Percentiles rank a stretch among this genome's conserved stretches.
Evolutionary conservation across 495 filamentous ascomycete species (phyloP).

Genomic region (Neurospora tetraspora): DNA sequence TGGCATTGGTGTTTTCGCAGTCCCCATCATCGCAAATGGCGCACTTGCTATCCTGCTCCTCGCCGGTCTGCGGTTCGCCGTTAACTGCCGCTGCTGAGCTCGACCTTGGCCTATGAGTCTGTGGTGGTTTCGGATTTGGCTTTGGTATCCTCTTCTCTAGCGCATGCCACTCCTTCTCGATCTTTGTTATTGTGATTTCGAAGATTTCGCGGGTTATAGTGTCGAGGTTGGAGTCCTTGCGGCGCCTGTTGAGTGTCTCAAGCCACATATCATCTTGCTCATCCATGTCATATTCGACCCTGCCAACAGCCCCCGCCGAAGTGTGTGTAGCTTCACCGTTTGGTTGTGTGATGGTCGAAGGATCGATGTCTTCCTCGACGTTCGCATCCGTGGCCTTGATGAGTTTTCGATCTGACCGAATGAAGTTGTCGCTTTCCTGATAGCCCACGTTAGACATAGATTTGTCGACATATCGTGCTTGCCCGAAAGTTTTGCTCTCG

Average conservation of each 20-base stretch:
- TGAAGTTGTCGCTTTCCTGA: constrained; percentile 82
- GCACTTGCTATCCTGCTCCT: constrained; percentile 96
- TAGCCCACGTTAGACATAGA: constrained; percentile 92
- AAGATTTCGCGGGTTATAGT: constrained; percentile 86
- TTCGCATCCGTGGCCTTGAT: constrained; percentile 67
- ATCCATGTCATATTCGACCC: constrained; percentile 99
- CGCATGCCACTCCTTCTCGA: constrained; percentile 96
- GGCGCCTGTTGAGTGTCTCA: constrained; percentile 66
- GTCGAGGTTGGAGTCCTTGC: constrained; percentile 61
- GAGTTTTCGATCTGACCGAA: constrained; percentile 63
- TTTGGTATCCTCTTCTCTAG: constrained; percentile 95
- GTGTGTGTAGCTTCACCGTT: constrained; percentile 48
- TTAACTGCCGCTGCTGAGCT: constrained; percentile 89
- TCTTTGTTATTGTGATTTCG: constrained; percentile 95
- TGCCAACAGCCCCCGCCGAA: constrained; percentile 43
- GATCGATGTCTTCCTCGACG: constrained; percentile 75
- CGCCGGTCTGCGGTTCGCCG: constrained; percentile 75
- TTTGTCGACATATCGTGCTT: constrained; percentile 63
- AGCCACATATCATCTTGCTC: constrained; percentile 98
- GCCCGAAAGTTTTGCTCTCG: constrained; percentile 45
- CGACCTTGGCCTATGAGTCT: constrained; percentile 80
- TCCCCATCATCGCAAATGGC: constrained; percentile 97
- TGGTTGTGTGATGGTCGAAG: constrained; percentile 42
- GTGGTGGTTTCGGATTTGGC: constrained; percentile 87
- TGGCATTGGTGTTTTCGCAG: constrained; percentile 98